These are phyloP conservation scores for Termitomyces sp. DNA, from an alignment of 768 basidiomycete genomes.

Conservation along the genomic window DNA sequence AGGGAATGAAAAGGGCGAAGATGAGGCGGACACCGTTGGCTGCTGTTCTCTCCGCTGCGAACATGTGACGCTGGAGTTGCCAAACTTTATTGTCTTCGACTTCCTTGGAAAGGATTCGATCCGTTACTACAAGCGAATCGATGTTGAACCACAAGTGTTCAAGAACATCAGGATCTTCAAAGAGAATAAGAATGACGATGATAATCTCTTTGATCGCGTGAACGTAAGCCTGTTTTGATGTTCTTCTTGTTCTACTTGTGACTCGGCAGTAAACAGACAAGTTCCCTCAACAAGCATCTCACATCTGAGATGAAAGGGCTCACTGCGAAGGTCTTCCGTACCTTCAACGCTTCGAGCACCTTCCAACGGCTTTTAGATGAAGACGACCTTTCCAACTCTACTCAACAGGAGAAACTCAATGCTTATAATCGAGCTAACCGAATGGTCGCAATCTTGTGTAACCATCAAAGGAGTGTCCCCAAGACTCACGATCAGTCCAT, in stretches of 20 bases:
- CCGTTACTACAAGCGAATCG: conserved; percentile 89
- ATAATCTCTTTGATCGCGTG: conserved; percentile 93
- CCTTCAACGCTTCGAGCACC: conserved; percentile 96
- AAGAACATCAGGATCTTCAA: conserved; percentile 99
- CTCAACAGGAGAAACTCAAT: conserved; percentile 93
- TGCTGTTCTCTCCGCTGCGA: conserved; percentile 97
- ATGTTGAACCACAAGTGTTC: conserved; percentile 90
- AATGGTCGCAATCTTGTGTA: conserved; percentile 95
- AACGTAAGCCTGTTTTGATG: conserved; percentile 54
- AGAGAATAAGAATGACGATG: conserved; percentile 82
- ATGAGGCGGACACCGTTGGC: conserved; percentile 98
- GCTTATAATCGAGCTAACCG: conserved; percentile 98
- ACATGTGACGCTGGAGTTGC: conserved; percentile 89
- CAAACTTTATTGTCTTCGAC: conserved; percentile 89
- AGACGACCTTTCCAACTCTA: conserved; percentile 53
- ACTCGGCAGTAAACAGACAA: conserved; percentile 51
- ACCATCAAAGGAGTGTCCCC: conserved; percentile 94
- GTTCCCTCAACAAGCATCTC: conserved; percentile 87
- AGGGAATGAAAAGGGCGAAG: conserved; percentile 99
- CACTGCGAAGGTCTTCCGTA: conserved; percentile 99
- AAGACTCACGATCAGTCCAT: conserved; percentile 93
- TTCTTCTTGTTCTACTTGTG: conserved; percentile 2
- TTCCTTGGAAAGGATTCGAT: conserved; percentile 99
- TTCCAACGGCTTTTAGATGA: conserved; percentile 90
- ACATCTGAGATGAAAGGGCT: conserved; percentile 94